Evolutionary conservation across 768 basidiomycete species (phyloP), one percentile per base, ranked within the genome.

Genomic region (Amanita inopinata): DNA sequence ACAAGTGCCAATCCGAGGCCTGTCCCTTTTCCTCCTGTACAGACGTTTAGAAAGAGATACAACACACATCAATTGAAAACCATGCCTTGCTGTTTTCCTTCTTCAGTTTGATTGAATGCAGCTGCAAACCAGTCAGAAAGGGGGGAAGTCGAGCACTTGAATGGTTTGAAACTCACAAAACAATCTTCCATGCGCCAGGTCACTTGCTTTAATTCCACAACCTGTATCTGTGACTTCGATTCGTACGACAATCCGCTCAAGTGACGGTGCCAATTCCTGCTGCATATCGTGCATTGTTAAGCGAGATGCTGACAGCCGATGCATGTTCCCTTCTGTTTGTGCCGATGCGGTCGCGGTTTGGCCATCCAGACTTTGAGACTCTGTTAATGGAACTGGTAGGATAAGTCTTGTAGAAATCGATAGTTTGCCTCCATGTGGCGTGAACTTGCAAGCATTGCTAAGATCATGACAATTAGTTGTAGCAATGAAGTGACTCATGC

Each of bases 191-290:
- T 83, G 74, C 1, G 69, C 66, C 61, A 90, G 79, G 56, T 90
- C 88, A 28, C 57, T 51, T 4, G 58, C 56, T 46, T 63, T 65
- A 40, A 74, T 73, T 3, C 72, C 72, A 54, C 58, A 66, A 2
- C 70, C 82, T 0, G 87, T 89, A 61, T 90, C 88, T 3, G 73
- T 71, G 3, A 92, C 75, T 56, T 91, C 88, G 20, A 91, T 83
- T 44, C 89, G 70, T n/a, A 92, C 83, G 39, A 86, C 80, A 46
- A 86, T 83, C 56, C 64, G 64, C 48, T 85, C 81, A 43, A 72
- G 47, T 2, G 67, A 63, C 0, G 64, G 49, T 4, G 55, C 67
- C 10, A 54, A 56, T 5, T 24, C 40, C 43, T 67, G 64, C 37
- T 64, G 59, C 31, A 62, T 54, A 51, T 80, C 73, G 52, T 80